Base-by-base conservation (phyloP, 2,329 filamentous ascomycete species). In the Botrytis paeoniae region DNA sequence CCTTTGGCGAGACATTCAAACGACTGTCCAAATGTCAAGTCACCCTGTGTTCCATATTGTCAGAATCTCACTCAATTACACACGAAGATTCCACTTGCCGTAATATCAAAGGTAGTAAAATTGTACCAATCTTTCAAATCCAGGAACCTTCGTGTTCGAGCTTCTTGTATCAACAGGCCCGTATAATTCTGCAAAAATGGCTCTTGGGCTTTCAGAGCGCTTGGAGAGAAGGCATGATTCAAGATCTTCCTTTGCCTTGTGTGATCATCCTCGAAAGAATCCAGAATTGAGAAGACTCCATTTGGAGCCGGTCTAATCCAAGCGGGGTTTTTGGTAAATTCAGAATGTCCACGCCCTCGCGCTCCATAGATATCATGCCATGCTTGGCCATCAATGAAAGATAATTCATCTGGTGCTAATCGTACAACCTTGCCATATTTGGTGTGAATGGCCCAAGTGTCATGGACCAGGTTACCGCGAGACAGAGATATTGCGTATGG, bases 161-260 rank as follows among this genome's bases (percentile, higher is more conserved):
- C 12, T 70, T 69, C n/a, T 16, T 54, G 62, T 39, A 70, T 64
- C 22, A 69, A 45, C 5, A 73, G 48, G n/a, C 71, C 48, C 45
- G 70, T 73, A 37, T 73, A 75, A 14, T 66, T 72, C 32, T 74
- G 54, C 20, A 76, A 70, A 5, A 80, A 73, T 10, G 79, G 78
- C 25, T 74, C 74, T 66, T 82, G 81, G 65, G 81, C 78, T 16
- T 74, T 59, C 16, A 82, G 69, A 1, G 81, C 77, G 54, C 74
- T 76, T 10, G 75, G 75, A 12, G 80, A 80, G 64, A 82, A 82
- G 37, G 78, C 80, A 51, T 78, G 64, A 12, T 75, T 75, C 9
- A 82, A 72, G 9, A 76, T 65, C 66, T 75, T 77, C 22, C 78
- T 77, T 71, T 80, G 76, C 18, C 75, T 74, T 4, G 73, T 68